Evolutionary conservation across 2,329 filamentous ascomycete species (phyloP), one percentile per base, ranked within the genome.

Genomic region (Achaetomium macrosporum): DNA sequence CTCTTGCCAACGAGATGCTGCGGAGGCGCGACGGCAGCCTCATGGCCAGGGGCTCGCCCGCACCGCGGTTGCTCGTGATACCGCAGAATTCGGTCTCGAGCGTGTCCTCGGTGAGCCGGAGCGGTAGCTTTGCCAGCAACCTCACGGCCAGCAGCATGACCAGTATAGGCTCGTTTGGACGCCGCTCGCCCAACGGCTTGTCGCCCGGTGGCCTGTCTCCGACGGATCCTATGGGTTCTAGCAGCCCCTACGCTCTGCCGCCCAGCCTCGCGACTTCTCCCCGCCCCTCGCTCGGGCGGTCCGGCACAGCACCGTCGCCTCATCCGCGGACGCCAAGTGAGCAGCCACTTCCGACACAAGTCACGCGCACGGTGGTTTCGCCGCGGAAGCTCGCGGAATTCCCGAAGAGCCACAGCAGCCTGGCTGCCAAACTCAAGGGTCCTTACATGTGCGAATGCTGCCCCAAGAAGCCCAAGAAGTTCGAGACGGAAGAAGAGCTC

Each of bases 381-480:
- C 76, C 78, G 1, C 73, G 78, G 31, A 79, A 78, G 59, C 64
- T 78, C 16, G 68, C 69, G 0, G 79, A 81, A 31, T 68, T 76
- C n/a, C 68, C 74, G 42, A 78, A 78, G 63, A 66, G 69, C 13
- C 61, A 64, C 29, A 57, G 63, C 40, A 67, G 65, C 35, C 65
- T 69, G 11, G 68, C 67, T 3, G 67, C 74, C n/a, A 79, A 79
- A 62, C 68, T 81, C 25, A 76, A 78, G 53, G 76, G 71, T 1
- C 76, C 77, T 42, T 75, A 73, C 59, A 81, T 96, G 71, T 97
- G 91, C 71, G 90, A 96, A 64, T 97, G 92, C 69, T 97, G 91
- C 70, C 91, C 90, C 0, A 96, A 96, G 71, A 96, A 96, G 71
- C 91, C 91, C 1, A 96, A 95, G 71, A 95, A 95, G 65, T 96